Evolutionary conservation across 495 filamentous ascomycete genomes (phyloP), one percentile per base, ranked within the genome.

Genomic region (Hypoxylon lenormandii): DNA sequence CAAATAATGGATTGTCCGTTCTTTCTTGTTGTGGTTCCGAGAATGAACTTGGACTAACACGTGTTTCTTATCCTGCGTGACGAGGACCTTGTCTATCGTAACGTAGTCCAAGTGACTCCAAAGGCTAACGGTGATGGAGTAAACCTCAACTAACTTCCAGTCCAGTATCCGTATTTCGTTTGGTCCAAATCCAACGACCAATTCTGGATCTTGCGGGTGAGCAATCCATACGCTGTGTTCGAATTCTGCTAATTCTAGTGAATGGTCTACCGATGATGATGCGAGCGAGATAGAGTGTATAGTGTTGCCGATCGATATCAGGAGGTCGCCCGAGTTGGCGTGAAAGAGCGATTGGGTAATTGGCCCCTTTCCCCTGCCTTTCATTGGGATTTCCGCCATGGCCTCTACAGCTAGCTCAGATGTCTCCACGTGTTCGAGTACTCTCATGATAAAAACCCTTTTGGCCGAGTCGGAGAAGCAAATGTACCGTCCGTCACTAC

Each of bases 381-480:
- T 58, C 36, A 65, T 40, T 5, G 53, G 15, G n/a, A 46, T 26
- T 19, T 51, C 53, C 5, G 19, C 46, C 15, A 13, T 38, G 1
- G 52, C 38, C 36, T 47, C 23, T 6, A 30, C n/a, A 15, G 26
- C 11, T 12, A 16, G 36, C 8, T 52, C 54, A 13, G 62, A 43
- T 18, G 40, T 7, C 0, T 11, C 18, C 16, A 6, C 0, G 7
- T 36, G 15, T 0, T 28, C 11, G 6, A 11, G 28, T 18, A 65
- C 19, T 16, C 49, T 56, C 26, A 57, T 52, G 11, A 75, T 59
- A 30, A 53, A 53, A 16, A 75, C 18, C 45, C 22, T 66, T 47
- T 74, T 71, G 19, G 52, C 47, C 7, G 73, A 64, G 50, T 68
- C 58, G 7, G 62, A 65, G 26, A 75, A 75, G 61, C 66, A 67